A percentile compares a stretch with the other conserved stretches of the same genome.
phyloP scores from a whole-genome alignment of 768 basidiomycete species.

The Hericium erinaceus region DNA sequence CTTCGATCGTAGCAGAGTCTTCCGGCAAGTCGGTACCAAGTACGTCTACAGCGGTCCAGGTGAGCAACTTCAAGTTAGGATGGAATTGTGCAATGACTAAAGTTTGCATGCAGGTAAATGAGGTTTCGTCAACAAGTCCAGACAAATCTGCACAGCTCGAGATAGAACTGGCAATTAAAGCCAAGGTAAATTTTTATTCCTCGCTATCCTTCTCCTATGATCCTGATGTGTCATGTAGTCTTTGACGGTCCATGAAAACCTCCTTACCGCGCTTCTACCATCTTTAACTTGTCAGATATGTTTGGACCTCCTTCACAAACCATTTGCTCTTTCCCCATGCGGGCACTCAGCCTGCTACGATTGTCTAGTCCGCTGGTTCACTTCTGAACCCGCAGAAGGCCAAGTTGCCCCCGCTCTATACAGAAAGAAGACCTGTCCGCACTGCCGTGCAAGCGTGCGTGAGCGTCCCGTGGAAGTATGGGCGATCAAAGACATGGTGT shows the following conservation, averaged over 20 bases:
- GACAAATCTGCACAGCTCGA: no score
- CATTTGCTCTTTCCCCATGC: conserved; percentile 67
- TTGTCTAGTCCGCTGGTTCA: conserved; percentile 76
- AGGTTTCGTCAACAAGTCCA: no score
- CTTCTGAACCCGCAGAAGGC: conserved; percentile 24
- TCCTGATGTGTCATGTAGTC: conserved; percentile 3
- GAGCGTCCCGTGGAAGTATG: conserved; percentile 40
- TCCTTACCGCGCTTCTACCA: conserved; percentile 48
- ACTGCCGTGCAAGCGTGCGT: conserved; percentile 33
- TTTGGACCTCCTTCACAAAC: conserved; percentile 62
- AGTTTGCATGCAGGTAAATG: no score
- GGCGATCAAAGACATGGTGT: conserved; percentile 39
- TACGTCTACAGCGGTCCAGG: background rate
- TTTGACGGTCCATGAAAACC: conserved; percentile 35
- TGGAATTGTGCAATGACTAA: no score
- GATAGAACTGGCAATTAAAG: background rate
- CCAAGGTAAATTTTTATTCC: background rate
- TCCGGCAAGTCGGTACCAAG: background rate
- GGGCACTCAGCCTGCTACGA: conserved; percentile 64
- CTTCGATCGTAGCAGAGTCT: background rate
- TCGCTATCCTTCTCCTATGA: background rate
- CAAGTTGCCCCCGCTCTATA: conserved; percentile 16
- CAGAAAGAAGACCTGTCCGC: conserved; percentile 35
- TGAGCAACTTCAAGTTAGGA: no score
- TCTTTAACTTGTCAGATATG: conserved; percentile 73